Conservation (phyloP, 305 asterid species). For the Fraxinus platypoda region DNA sequence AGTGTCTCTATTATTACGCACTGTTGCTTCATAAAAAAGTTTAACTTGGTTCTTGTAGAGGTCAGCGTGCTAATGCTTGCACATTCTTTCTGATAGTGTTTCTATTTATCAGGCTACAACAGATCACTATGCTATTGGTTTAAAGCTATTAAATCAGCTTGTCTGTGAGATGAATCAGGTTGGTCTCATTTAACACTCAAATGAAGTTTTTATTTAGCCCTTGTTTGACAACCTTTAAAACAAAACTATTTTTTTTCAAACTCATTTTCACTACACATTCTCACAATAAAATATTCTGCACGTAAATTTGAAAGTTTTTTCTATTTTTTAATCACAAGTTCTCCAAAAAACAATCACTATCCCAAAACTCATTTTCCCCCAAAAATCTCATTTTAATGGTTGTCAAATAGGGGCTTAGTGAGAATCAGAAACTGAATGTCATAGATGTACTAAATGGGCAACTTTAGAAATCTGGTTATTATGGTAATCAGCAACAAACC, state of each 20-base stretch:
- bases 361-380: not conserved
- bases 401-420: not conserved
- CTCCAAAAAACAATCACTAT: not conserved
- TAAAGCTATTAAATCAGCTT: constrained; percentile 94
- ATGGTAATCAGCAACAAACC: not conserved
- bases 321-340: not conserved
- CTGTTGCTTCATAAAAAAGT: constrained; percentile 6
- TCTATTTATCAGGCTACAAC: constrained; percentile 71
- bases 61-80: constrained; percentile 18
- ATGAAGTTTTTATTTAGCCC: constrained; percentile 10
- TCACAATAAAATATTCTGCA: not conserved
- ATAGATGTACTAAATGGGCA: constrained; percentile 8
- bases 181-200: constrained; percentile 24
- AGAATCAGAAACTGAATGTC: constrained; percentile 11
- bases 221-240: not conserved
- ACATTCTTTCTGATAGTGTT: constrained; percentile 28
- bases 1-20: not conserved
- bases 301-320: not conserved
- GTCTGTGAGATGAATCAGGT: constrained; percentile 99
- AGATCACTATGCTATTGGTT: constrained; percentile 85
- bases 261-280: not conserved
- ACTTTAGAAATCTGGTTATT: not conserved
- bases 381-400: not conserved
- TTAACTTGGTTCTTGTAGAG: constrained; percentile 16
- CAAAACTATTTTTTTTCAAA: not conserved